Evolutionary conservation across 2,329 filamentous ascomycete species (phyloP), one percentile per base, ranked within the genome.

Genomic region (Trichophyton schoenleinii): DNA sequence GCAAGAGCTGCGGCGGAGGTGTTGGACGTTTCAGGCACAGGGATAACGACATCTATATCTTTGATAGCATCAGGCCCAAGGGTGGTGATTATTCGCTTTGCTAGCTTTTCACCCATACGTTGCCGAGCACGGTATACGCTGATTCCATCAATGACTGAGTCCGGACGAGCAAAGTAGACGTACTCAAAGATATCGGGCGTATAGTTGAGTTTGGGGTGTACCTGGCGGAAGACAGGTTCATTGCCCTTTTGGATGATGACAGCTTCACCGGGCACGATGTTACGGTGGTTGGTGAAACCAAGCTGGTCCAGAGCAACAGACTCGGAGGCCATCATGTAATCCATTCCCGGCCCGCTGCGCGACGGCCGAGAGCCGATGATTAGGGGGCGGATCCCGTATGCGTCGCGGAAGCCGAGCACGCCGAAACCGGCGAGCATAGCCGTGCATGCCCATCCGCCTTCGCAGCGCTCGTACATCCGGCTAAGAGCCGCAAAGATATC

Each of bases 291-390:
- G 38, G 74, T 79, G 76, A 94, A 95, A 15, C 89, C 89, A 57
- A 92, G 85, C 72, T 95, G 89, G 53, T 82, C 82, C 55, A 96
- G 78, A 7, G 90, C 91, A 58, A 96, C 85, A 7, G 87, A 92
- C 74, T 96, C 91, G 0, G 90, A 95, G 0, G 90, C 89, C 78
- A 96, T 83, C 82, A 96, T 90, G 77, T 95, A 96, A 74, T 96
- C 91, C 63, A 75, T 86, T 4, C 84, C 85, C 3, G 82, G 78
- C 41, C 82, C 80, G 44, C 84, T 87, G 13, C 78, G 74, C 1
- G 88, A 90, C 1, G 83, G 81, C 60, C 90, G 83, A 57, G 85
- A 88, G 48, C 91, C 91, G 8, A 95, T 77, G 55, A 88, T 83
- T 65, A 96, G 82, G 2, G 91, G 91, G 11, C 91, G 87, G 69